A percentile compares a stretch with the other conserved stretches of the same genome.
Evolutionary conservation across 805 yeast genomes (phyloP).

Genomic region (Komagataella phaffii): DNA sequence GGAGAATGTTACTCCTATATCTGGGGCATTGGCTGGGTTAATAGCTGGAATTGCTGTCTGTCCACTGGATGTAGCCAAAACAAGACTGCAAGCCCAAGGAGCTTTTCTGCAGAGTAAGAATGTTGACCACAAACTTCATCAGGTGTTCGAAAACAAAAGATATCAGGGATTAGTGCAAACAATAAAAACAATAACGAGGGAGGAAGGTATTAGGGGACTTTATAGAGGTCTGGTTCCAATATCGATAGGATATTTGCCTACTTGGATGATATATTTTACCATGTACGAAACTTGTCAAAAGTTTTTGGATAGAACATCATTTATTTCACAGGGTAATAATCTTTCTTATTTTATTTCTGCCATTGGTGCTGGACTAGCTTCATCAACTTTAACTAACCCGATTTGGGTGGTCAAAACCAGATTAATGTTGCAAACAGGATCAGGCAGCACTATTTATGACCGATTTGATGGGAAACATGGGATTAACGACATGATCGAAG

Average conservation of each 20-base stretch:
- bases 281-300: constrained; percentile 73
- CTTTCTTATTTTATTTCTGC: constrained; percentile 45
- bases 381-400: constrained; percentile 82
- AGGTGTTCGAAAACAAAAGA: constrained; percentile 14
- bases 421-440: constrained; percentile 70
- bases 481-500: constrained; percentile 1
- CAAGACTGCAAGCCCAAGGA: constrained; percentile 89
- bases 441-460: constrained; percentile 24
- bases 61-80: constrained; percentile 92
- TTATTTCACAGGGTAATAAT: constrained; percentile 8
- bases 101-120: constrained; percentile 16
- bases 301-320: constrained; percentile 24
- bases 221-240: constrained; percentile 92
- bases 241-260: constrained; percentile 85
- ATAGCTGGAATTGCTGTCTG: constrained; percentile 82
- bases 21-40: constrained; percentile 94
- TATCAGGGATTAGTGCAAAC: constrained; percentile 56
- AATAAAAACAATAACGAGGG: constrained; percentile 46
- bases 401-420: constrained; percentile 97
- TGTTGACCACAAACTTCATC: constrained; percentile 8
- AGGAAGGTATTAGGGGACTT: constrained; percentile 75
- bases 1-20: constrained; percentile 50
- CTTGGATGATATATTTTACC: constrained; percentile 93
- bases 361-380: constrained; percentile 76
- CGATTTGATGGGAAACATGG: constrained; percentile 10